Evolutionary conservation across 345 rosid species (phyloP).

Genomic region (Cardamine chenopodiifolia): DNA sequence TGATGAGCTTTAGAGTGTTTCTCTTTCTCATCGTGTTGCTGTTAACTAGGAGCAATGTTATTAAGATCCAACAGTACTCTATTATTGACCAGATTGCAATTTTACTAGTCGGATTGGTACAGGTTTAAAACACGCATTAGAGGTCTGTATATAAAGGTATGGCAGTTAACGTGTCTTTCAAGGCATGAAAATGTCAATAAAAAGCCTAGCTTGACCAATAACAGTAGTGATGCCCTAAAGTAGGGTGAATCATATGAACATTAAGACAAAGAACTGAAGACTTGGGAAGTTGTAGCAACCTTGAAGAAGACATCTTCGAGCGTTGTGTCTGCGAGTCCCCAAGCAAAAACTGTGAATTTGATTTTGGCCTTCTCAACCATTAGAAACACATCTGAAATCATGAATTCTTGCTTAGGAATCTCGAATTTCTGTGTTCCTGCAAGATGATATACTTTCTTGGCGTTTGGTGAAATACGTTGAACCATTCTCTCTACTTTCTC

Average conservation of each 20-base stretch:
- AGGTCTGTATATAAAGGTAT: background rate
- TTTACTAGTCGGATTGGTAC: too few relatives aligned
- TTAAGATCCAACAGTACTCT: background rate
- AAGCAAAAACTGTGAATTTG: slow-evolving; percentile 75
- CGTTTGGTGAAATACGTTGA: slow-evolving; percentile 56
- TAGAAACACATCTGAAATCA: slow-evolving; percentile 66
- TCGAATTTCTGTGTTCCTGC: slow-evolving; percentile 96
- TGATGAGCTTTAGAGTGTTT: slow-evolving; percentile 34
- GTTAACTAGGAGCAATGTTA: background rate
- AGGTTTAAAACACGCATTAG: background rate
- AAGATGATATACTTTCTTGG: slow-evolving; percentile 72
- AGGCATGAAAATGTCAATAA: background rate
- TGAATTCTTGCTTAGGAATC: slow-evolving; percentile 78
- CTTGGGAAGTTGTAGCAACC: slow-evolving; percentile 65
- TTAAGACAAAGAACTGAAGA: slow-evolving; percentile 44
- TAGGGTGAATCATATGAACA: slow-evolving; percentile 22
- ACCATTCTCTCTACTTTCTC: slow-evolving; percentile 70
- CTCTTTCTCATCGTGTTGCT: background rate
- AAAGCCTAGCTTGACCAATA: background rate
- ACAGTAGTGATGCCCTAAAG: background rate
- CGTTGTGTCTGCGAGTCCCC: slow-evolving; percentile 95
- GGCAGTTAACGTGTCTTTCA: background rate
- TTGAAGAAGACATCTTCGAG: slow-evolving; percentile 86
- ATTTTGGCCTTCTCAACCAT: slow-evolving; percentile 85
- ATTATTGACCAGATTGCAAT: background rate